Evolutionary conservation across 2,329 filamentous ascomycete genomes (phyloP), one percentile per base, ranked within the genome.

Genomic region (Fusarium sp.): DNA sequence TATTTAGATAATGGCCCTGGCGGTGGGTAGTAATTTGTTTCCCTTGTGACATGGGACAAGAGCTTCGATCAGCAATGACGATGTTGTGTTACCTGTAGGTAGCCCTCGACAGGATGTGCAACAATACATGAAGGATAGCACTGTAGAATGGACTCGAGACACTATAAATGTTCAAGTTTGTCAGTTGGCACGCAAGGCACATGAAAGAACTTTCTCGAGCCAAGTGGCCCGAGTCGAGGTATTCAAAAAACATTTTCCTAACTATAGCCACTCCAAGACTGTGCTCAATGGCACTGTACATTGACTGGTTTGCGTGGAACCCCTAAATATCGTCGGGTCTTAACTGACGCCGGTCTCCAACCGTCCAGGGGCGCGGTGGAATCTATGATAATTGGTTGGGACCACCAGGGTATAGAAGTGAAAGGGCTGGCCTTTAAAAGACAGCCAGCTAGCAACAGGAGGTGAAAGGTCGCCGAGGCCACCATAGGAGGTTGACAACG

Each of bases 301-400:
- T 48, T 55, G 20, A 55, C 51, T 52, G 59, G 52, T 42, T 47
- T 62, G 48, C 38, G 30, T 55, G 72, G 66, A 76, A 76, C 75
- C 77, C 77, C 77, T 78, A 78, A 78, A 73, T 67, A 55, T 68
- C 55, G 56, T 71, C 65, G 66, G 68, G 45, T 62, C 30, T 38
- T 62, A 57, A 60, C 34, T 69, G 62, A 67, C 58, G 61, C 38
- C 52, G 62, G 66, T 66, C 72, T 32, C 26, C 26, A 34, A n/a
- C 36, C 38, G 30, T 51, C 44, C 56, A 64, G 62, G 56, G 62
- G 60, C 52, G 26, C 24, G 15, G 42, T 32, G 34, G 44, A 41
- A 42, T 47, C 44, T 45, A 58, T 58, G 36, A 48, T 41, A 62
- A 78, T 78, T 78, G 76, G 76, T 48, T 62, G 60, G 32, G 42